phyloP scores from a whole-genome alignment of 176 grass and related monocot genomes.

The Oryza australiensis region DNA sequence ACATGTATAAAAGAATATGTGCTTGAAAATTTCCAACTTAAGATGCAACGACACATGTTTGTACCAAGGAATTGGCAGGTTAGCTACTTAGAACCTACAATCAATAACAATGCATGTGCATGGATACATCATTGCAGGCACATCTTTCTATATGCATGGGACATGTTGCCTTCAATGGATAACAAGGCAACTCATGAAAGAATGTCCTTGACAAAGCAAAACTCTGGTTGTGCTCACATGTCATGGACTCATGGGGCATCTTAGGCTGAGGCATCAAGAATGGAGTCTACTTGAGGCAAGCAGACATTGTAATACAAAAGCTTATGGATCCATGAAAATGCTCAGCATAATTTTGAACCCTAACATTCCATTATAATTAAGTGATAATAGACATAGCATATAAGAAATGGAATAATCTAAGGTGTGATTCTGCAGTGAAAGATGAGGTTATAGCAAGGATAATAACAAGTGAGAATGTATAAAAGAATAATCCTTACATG shows the following conservation, averaged over 20 bases:
- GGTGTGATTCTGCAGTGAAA: not conserved
- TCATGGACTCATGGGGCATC: not conserved
- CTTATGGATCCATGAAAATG: slow-evolving; percentile 34
- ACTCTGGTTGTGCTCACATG: slow-evolving; percentile 3
- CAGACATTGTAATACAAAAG: slow-evolving; percentile 10
- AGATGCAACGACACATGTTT: not conserved
- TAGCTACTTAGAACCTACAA: slow-evolving; percentile 2
- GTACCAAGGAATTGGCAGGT: not conserved
- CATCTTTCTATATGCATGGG: not conserved
- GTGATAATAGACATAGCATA: slow-evolving; percentile 14
- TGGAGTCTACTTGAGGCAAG: not conserved
- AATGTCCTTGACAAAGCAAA: slow-evolving; percentile 15
- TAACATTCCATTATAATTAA: not conserved
- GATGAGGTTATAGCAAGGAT: slow-evolving; percentile 5
- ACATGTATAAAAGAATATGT: too few relatives aligned
- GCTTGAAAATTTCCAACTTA: not conserved
- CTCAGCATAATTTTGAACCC: not conserved
- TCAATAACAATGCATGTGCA: not conserved
- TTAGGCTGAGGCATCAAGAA: slow-evolving; percentile 11
- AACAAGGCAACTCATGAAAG: too few relatives aligned
- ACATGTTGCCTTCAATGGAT: slow-evolving; percentile 5
- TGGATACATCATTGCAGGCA: not conserved
- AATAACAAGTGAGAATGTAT: not conserved
- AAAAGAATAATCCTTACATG: slow-evolving; percentile 65
- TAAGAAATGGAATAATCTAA: not conserved